Evolutionary conservation across 495 filamentous ascomycete genomes (phyloP).

Genomic region (Clavariopsis aquatica): DNA sequence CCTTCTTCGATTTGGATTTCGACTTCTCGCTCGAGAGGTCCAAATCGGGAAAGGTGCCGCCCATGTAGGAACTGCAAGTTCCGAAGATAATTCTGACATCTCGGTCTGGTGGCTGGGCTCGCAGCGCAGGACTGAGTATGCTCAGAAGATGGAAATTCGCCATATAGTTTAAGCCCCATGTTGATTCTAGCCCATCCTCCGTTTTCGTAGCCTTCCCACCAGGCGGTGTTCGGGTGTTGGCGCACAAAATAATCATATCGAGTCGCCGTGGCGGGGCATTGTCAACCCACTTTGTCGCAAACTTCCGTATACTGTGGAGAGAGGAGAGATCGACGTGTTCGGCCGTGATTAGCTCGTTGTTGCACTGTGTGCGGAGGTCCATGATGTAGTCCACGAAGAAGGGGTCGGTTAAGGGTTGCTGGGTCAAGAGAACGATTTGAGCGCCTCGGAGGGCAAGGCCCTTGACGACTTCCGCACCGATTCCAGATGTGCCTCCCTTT

Average conservation of each 20-base stretch:
- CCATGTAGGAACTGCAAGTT: conserved; percentile 83
- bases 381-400: conserved; percentile 92
- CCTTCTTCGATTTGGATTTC: conserved; percentile 27
- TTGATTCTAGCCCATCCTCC: conserved; percentile 77
- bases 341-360: conserved; percentile 88
- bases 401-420: conserved; percentile 73
- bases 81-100: conserved; percentile 87
- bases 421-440: conserved; percentile 87
- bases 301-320: conserved; percentile 82
- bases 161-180: conserved; percentile 93
- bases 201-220: conserved; percentile 56
- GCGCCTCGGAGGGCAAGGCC: conserved; percentile 80
- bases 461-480: conserved; percentile 73
- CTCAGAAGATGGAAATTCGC: conserved; percentile 92
- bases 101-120: conserved; percentile 87
- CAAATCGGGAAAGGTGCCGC: conserved; percentile 60
- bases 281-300: conserved; percentile 99
- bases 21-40: conserved; percentile 35
- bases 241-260: conserved; percentile 90
- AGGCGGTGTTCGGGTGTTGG: conserved; percentile 68
- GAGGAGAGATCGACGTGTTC: conserved; percentile 90
- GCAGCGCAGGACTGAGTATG: conserved; percentile 82
- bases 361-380: conserved; percentile 75
- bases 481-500: conserved; percentile 89
- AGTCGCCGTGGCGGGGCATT: conserved; percentile 88